Percentiles rank a stretch among this genome's conserved stretches.
phyloP scores from a whole-genome alignment of 1,139 yeast species.

The Candida freyschussii region DNA sequence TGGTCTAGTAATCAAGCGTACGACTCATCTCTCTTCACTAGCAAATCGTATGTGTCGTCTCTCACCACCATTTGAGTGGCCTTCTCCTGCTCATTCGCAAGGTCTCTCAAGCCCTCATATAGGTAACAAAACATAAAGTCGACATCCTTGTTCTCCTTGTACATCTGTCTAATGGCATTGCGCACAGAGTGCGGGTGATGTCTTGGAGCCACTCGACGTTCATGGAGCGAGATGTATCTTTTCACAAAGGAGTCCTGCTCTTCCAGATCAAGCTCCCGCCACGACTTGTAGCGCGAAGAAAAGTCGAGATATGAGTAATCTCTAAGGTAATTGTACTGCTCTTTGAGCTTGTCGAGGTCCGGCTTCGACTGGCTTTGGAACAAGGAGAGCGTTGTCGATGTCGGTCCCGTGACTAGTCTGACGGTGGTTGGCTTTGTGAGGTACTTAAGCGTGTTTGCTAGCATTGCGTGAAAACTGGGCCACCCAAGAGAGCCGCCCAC shows the following conservation, averaged over 20 bases:
- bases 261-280: conserved; percentile 11
- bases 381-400: conserved; percentile 9
- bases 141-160: conserved; percentile 14
- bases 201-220: conserved; percentile 7
- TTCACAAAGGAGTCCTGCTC: conserved; percentile 13
- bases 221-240: conserved; percentile 9
- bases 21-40: conserved; percentile 11
- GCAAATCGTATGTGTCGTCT: conserved; percentile 12
- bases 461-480: too few species aligned
- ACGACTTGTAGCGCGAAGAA: conserved; percentile 13
- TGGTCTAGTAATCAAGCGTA: too few species aligned
- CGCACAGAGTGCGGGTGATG: conserved; percentile 8
- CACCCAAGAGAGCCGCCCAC: too few species aligned
- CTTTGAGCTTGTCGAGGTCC: conserved; percentile 4
- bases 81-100: conserved; percentile 10
- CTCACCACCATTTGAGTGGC: conserved; percentile 6
- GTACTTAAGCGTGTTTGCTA: conserved; percentile 8
- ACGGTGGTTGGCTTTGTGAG: conserved; percentile 11
- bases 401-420: conserved; percentile 8
- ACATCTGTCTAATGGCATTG: conserved; percentile 11
- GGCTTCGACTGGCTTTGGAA: conserved; percentile 8
- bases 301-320: conserved; percentile 12
- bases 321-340: conserved; percentile 11
- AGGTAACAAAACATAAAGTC: conserved; percentile 15
- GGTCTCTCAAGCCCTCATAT: conserved; percentile 13